phyloP scores from a whole-genome alignment of 176 grass and related monocot genomes.

The Sorghum bicolor region DNA sequence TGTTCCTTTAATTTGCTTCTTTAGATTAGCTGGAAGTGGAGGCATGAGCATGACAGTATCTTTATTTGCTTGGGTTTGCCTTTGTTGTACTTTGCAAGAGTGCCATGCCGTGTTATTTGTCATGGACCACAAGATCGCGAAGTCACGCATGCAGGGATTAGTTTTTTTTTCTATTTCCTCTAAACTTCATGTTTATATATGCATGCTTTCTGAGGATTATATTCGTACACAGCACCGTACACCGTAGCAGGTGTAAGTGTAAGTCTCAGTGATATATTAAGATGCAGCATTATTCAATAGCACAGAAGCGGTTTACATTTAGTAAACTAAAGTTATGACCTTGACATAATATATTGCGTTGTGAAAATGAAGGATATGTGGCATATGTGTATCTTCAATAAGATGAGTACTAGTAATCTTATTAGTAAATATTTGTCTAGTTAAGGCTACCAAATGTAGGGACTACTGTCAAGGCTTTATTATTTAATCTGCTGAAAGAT shows the following conservation, averaged over 20 bases:
- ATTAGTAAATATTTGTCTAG: background rate
- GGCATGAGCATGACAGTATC: conserved; percentile 44
- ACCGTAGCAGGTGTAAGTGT: background rate
- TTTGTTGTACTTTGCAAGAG: conserved; percentile 52
- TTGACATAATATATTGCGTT: background rate
- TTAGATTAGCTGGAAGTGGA: conserved; percentile 28
- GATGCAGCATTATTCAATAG: background rate
- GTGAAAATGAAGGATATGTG: background rate
- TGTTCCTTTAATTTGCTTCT: conserved; percentile 23
- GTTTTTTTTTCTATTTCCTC: background rate
- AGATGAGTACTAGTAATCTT: background rate
- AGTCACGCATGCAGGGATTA: no score
- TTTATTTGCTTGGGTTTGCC: conserved; percentile 32
- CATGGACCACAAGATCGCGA: conserved; percentile 38
- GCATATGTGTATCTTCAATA: background rate
- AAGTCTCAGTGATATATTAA: background rate
- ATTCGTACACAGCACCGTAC: background rate
- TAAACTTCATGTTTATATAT: no score
- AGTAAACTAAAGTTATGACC: background rate
- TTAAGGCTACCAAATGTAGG: conserved; percentile 1
- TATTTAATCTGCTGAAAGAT: conserved; percentile 22
- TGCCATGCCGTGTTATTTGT: conserved; percentile 6
- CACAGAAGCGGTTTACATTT: background rate
- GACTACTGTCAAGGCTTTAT: background rate
- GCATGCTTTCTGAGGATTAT: conserved; percentile 16